A percentile compares a stretch with the other conserved stretches of the same genome.
Evolutionary conservation across 2,329 filamentous ascomycete species (phyloP).

Genomic region (Coleophoma crateriformis): DNA sequence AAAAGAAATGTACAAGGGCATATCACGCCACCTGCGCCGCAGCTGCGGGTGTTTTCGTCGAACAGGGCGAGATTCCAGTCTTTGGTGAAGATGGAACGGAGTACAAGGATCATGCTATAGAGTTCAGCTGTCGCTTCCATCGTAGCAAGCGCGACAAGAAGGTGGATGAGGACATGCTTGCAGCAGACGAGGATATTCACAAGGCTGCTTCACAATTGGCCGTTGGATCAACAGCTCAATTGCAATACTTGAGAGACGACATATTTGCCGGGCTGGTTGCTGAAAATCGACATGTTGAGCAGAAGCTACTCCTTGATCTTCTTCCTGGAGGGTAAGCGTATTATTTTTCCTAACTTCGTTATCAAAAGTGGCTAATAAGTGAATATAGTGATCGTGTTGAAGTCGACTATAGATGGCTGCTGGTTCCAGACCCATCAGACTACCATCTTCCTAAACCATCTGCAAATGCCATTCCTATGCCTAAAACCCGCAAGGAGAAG

Average conservation of each 20-base stretch:
- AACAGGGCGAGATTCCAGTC: conserved; percentile 78
- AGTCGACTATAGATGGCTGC: conserved; percentile 79
- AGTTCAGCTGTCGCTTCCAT: conserved; percentile 93
- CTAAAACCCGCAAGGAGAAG: conserved; percentile 54
- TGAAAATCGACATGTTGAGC: conserved; percentile 73
- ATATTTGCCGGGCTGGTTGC: conserved; percentile 88
- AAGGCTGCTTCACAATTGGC: conserved; percentile 64
- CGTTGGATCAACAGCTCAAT: conserved; percentile 74
- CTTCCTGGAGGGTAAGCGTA: conserved; percentile 72
- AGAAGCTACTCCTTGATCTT: conserved; percentile 72
- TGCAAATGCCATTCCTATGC: conserved; percentile 65
- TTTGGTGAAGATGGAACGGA: conserved; percentile 88
- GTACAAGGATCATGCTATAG: conserved; percentile 86
- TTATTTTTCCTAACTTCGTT: conserved; percentile 4
- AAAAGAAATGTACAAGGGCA: conserved; percentile 86
- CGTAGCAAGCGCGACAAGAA: conserved; percentile 80
- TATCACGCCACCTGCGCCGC: conserved; percentile 96
- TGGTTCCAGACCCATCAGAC: conserved; percentile 66
- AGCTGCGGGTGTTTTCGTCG: conserved; percentile 85
- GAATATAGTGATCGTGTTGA: conserved; percentile 61
- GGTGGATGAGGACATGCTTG: conserved; percentile 61
- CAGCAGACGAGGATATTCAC: conserved; percentile 63
- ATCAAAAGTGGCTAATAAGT: too few species aligned
- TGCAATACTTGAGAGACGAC: conserved; percentile 77
- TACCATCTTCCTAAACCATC: conserved; percentile 72